Conservation (phyloP, 2,329 filamentous ascomycete species). For the Scopulariopsis brevicaulis region DNA sequence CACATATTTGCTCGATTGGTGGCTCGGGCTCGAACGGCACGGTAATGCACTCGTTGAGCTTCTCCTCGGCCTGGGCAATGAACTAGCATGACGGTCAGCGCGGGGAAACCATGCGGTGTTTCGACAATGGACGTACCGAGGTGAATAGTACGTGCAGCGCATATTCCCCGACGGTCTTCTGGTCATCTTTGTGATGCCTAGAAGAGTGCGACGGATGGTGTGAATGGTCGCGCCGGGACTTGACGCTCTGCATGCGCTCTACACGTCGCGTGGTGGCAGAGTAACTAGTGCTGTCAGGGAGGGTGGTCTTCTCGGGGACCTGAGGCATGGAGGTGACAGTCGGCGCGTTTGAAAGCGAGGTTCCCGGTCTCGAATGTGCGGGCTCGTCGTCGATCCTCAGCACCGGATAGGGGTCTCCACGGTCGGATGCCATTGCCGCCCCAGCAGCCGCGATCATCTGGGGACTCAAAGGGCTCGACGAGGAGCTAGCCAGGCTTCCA, state of each 20-base stretch:
- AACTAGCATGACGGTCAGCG: constrained; percentile 41
- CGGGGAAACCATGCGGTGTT: neutral
- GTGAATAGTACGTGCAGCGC: constrained; percentile 94
- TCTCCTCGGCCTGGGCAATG: constrained; percentile 91
- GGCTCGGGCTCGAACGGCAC: constrained; percentile 71
- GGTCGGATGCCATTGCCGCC: constrained; percentile 38
- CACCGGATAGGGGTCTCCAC: constrained; percentile 14
- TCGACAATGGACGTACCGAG: constrained; percentile 44
- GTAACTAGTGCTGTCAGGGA: constrained; percentile 29
- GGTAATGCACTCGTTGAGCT: constrained; percentile 80
- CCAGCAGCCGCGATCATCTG: constrained; percentile 68
- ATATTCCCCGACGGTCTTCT: constrained; percentile 95
- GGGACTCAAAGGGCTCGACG: constrained; percentile 76
- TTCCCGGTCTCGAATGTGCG: constrained; percentile 30
- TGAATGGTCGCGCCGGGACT: constrained; percentile 57
- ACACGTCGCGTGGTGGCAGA: constrained; percentile 37
- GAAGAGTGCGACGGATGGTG: constrained; percentile 71
- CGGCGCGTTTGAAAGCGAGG: constrained; percentile 7
- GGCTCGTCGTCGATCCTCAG: constrained; percentile 24
- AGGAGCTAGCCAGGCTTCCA: constrained; percentile 71
- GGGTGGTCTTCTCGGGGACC: constrained; percentile 33
- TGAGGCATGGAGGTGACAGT: constrained; percentile 13
- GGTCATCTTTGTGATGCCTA: constrained; percentile 58
- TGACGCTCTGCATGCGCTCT: constrained; percentile 51
- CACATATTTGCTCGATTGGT: constrained; percentile 81